Percentiles rank a stretch among this genome's conserved stretches.
Evolutionary conservation across 1,284 basidiomycete genomes (phyloP).

Genomic region (Phaffia rhodozyma): DNA sequence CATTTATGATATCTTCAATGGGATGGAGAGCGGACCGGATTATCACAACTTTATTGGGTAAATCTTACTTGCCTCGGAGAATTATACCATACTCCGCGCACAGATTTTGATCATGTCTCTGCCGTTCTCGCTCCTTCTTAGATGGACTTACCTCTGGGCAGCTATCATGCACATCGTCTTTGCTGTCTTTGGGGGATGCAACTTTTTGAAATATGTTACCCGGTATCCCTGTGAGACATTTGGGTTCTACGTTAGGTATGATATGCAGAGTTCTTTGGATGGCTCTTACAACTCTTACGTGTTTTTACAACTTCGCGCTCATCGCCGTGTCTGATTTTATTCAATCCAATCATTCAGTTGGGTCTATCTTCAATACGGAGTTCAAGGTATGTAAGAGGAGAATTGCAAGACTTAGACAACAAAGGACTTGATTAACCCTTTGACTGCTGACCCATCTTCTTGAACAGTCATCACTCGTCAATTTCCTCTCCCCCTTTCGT

Average conservation of each 20-base stretch:
- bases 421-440: neutral
- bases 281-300: neutral
- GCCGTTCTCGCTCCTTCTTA: neutral
- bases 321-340: neutral
- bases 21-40: conserved; percentile 45
- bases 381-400: neutral
- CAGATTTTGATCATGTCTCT: neutral
- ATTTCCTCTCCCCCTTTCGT: conserved; percentile 44
- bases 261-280: neutral
- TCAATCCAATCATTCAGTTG: conserved; percentile 18
- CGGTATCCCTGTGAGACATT: conserved; percentile 87
- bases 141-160: conserved; percentile 88
- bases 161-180: conserved; percentile 85
- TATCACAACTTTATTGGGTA: conserved; percentile 64
- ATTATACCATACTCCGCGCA: too few species aligned
- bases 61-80: neutral
- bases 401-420: neutral
- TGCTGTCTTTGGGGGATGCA: conserved; percentile 45
- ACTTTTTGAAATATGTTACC: conserved; percentile 69
- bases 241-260: conserved; percentile 62
- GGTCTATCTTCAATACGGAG: conserved; percentile 52
- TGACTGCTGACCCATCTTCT: neutral
- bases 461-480: conserved; percentile 67
- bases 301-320: neutral
- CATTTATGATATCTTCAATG: conserved; percentile 63